Base-by-base conservation (phyloP, 2,329 filamentous ascomycete species). In the Arthrobotrys pseudoclavata region DNA sequence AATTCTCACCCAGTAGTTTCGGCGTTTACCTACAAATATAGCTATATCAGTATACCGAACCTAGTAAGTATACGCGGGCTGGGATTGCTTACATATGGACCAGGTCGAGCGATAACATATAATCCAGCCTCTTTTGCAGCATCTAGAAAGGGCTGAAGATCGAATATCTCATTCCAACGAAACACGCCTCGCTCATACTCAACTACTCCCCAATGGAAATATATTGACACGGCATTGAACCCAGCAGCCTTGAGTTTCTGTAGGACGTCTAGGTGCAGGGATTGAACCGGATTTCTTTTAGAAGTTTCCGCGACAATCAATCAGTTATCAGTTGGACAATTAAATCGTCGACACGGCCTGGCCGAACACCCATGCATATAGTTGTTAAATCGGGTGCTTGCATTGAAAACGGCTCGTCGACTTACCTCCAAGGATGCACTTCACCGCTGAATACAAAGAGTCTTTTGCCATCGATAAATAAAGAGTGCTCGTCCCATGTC, bases 361-460 rank as follows among this genome's bases (percentile, higher is more conserved):
- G 15, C 10, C 10, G 10, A 29, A 24, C 20, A 50, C 24, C 22
- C 12, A 20, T 37, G 29, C n/a, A 24, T 52, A 6, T 10, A 62
- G 22, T 31, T 29, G n/a, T 52, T 26, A 18, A 18, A 18, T 45
- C n/a, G 45, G 61, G 31, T 52, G 31, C 31, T 37, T 34, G 29
- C 29, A 22, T 40, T 40, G 45, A 12, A 40, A 24, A 52, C 29
- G 47, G 13, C 22, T 40, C 12, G 13, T 12, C 15, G 31, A 18
- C 64, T 31, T 45, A 70, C 72, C 72, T 69, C 72, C 87, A 94
- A 0, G 91, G 91, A 82, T 94, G 91, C 2, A 93, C 87, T 82
- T 94, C 92, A 48, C 89, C 92, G 45, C 88, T 90, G 82, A 91
- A 93, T 40, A 94, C 86, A 81, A 92, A 89, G 47, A 92, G 84